Evolutionary conservation across 306 rosid genomes (phyloP).

Genomic region (Cicer judaicum): DNA sequence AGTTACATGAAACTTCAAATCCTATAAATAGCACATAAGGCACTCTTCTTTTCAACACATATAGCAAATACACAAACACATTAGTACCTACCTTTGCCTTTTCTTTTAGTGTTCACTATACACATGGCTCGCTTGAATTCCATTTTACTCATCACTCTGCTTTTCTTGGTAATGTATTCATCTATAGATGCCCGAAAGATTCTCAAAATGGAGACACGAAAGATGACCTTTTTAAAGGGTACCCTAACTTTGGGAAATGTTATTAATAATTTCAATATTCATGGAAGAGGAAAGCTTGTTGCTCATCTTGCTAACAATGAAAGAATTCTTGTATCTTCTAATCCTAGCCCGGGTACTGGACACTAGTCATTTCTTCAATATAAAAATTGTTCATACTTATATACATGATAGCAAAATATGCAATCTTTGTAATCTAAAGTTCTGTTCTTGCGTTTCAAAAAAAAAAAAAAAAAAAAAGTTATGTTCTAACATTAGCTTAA

Average conservation of each 20-base stretch:
- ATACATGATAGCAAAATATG: neutral
- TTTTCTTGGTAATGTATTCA: constrained; percentile 30
- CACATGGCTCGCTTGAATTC: constrained; percentile 47
- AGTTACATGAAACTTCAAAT: neutral
- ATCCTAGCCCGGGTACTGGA: constrained; percentile 48
- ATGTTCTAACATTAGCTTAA: neutral
- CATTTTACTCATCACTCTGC: constrained; percentile 36
- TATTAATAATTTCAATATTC: neutral
- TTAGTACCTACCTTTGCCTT: neutral
- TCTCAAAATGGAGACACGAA: constrained; percentile 33
- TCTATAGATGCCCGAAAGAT: constrained; percentile 46
- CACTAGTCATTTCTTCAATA: neutral
- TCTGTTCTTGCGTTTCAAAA: neutral
- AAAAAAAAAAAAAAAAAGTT: too few species aligned
- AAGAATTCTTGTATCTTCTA: constrained; percentile 9
- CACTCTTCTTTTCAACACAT: constrained; percentile 15
- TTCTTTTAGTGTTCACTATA: constrained; percentile 7
- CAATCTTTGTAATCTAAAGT: neutral
- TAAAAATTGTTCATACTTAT: neutral
- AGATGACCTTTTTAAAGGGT: constrained; percentile 8
- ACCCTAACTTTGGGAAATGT: neutral
- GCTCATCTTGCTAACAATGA: constrained; percentile 18
- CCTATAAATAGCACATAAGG: constrained; percentile 46
- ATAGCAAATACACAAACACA: constrained; percentile 35
- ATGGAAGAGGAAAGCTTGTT: constrained; percentile 14